These are phyloP conservation scores for Podosphaera xanthii DNA, from an alignment of 2,329 filamentous ascomycete genomes.

Conservation along the genomic window DNA sequence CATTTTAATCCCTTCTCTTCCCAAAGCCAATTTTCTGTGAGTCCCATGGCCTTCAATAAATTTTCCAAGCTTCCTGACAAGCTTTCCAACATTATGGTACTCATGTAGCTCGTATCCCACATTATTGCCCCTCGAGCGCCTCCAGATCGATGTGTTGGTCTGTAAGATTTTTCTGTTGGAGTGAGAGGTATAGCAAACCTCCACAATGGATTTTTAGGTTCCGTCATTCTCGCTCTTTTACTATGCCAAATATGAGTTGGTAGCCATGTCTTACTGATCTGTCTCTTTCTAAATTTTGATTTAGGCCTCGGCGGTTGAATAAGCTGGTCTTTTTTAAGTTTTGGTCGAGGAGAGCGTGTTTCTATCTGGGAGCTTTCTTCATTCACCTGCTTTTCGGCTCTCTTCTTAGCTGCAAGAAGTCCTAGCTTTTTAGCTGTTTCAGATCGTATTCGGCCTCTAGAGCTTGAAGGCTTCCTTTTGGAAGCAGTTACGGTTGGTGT, in stretches of 20 bases:
- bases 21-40: constrained; percentile 38
- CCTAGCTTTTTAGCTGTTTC: constrained; percentile 55
- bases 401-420: constrained; percentile 34
- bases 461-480: constrained; percentile 35
- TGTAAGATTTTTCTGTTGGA: constrained; percentile 73
- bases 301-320: constrained; percentile 38
- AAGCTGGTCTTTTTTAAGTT: constrained; percentile 46
- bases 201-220: constrained; percentile 62
- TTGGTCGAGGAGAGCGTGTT: constrained; percentile 29
- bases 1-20: constrained; percentile 44
- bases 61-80: constrained; percentile 36
- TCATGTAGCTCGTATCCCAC: constrained; percentile 91
- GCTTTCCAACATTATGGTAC: constrained; percentile 61
- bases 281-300: constrained; percentile 61
- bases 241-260: constrained; percentile 89
- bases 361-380: constrained; percentile 16
- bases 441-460: constrained; percentile 38
- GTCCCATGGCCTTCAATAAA: constrained; percentile 41
- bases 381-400: constrained; percentile 19
- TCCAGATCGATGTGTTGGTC: constrained; percentile 62
- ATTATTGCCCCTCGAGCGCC: constrained; percentile 54
- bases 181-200: constrained; percentile 68
- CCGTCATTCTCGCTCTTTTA: constrained; percentile 76
- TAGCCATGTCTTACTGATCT: constrained; percentile 76
- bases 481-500: constrained; percentile 54